Evolutionary conservation across 2,329 filamentous ascomycete genomes (phyloP).

Genomic region (Alternaria incomplexa): DNA sequence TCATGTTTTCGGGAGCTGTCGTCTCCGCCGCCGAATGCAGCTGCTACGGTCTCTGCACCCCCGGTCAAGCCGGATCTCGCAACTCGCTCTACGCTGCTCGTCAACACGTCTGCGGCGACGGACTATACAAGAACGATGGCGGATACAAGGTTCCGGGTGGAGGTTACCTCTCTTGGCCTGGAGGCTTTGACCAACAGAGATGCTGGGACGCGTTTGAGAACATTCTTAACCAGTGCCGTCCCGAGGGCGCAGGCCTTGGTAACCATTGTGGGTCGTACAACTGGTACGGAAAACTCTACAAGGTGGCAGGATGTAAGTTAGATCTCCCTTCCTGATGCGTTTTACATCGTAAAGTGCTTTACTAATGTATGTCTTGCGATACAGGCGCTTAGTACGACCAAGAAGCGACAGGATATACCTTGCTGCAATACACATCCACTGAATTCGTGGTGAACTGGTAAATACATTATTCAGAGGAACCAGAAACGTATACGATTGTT

Average conservation of each 20-base stretch:
- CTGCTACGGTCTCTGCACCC: background rate
- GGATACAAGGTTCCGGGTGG: background rate
- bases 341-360: no score
- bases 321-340: no score
- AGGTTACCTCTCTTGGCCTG: background rate
- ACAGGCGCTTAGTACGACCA: no score
- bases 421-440: background rate
- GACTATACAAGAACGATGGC: background rate
- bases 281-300: background rate
- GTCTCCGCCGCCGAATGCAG: background rate
- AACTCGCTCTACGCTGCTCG: background rate
- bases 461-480: background rate
- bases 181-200: background rate
- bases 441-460: rapidly evolving
- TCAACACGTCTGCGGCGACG: background rate
- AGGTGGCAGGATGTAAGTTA: background rate
- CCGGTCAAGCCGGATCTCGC: background rate
- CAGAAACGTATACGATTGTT: background rate
- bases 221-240: background rate
- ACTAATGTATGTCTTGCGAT: no score
- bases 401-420: no score
- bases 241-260: background rate
- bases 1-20: background rate
- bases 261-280: background rate
- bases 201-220: background rate